phyloP scores from a whole-genome alignment of 208 protist species.

The Trypanosoma brucei region DNA sequence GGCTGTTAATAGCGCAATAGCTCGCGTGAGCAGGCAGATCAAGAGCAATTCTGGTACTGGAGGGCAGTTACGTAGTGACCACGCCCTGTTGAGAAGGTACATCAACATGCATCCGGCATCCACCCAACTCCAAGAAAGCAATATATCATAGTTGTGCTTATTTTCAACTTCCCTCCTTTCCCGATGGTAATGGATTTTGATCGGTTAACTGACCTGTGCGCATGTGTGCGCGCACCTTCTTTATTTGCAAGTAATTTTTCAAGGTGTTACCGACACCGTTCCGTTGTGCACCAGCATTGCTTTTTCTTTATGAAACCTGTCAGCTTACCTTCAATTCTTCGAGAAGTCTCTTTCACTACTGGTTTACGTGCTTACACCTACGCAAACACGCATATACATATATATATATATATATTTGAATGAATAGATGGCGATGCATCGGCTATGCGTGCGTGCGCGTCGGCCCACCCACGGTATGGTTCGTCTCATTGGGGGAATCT shows the following conservation, averaged over 20 bases:
- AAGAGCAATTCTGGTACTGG: conserved; percentile 3
- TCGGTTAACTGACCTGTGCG: neutral
- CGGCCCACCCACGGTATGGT: neutral
- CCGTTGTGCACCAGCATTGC: no score
- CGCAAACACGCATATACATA: no score
- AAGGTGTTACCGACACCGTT: no score
- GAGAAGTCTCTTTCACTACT: no score
- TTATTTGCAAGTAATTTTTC: no score
- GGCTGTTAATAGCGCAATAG: conserved; percentile 11
- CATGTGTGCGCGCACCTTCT: no score
- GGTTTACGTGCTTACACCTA: no score
- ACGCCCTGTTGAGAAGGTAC: conserved; percentile 9
- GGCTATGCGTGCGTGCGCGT: neutral
- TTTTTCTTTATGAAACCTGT: no score
- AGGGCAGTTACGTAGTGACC: conserved; percentile 10
- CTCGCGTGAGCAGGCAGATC: neutral
- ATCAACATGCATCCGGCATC: conserved; percentile 15
- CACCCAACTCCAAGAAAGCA: neutral
- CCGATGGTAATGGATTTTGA: neutral
- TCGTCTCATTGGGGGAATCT: neutral
- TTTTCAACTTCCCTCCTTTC: conserved; percentile 1
- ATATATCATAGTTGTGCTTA: conserved; percentile 4
- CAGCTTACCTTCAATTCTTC: no score
- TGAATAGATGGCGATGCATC: no score
- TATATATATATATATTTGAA: no score